Conservation (phyloP, 2,329 filamentous ascomycete genomes). For the Cladosporium cucumerinum region DNA sequence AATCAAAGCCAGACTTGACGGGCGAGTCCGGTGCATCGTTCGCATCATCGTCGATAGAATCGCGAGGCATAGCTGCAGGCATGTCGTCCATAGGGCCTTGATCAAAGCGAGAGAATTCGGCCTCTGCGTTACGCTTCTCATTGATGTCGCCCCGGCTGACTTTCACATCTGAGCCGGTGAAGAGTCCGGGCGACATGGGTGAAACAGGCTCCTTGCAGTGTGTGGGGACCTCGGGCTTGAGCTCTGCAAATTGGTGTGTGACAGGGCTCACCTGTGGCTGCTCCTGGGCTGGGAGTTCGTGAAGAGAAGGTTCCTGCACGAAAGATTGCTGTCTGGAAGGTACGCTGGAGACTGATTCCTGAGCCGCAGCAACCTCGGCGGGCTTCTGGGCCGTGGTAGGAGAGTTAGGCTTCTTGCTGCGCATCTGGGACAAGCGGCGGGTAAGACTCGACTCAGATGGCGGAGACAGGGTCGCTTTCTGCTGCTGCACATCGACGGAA, state of each 20-base stretch:
- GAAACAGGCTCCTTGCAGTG: constrained; percentile 22
- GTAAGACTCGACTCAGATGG: constrained; percentile 33
- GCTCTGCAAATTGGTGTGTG: neutral
- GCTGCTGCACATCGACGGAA: constrained; percentile 51
- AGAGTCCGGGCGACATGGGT: constrained; percentile 35
- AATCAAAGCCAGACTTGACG: constrained; percentile 14
- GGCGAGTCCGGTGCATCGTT: constrained; percentile 9
- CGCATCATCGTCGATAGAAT: constrained; percentile 27
- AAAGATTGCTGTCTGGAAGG: neutral
- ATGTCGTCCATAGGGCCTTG: constrained; percentile 86
- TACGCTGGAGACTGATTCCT: neutral
- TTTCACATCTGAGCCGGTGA: constrained; percentile 48
- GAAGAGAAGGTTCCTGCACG: constrained; percentile 4
- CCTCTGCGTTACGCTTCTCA: constrained; percentile 57
- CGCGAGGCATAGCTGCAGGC: constrained; percentile 71
- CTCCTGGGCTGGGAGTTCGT: neutral
- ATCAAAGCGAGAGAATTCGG: constrained; percentile 69
- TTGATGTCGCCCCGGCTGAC: constrained; percentile 60
- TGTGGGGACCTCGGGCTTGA: neutral
- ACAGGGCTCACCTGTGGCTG: neutral
- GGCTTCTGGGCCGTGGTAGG: constrained; percentile 21
- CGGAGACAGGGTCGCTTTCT: constrained; percentile 25
- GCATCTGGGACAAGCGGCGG: constrained; percentile 42
- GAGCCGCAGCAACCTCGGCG: constrained; percentile 19
- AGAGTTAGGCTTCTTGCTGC: constrained; percentile 33